A percentile compares a stretch with the other conserved stretches of the same genome.
Evolutionary conservation across 208 protist species (phyloP).

Genomic region (Lotmaria passim): DNA sequence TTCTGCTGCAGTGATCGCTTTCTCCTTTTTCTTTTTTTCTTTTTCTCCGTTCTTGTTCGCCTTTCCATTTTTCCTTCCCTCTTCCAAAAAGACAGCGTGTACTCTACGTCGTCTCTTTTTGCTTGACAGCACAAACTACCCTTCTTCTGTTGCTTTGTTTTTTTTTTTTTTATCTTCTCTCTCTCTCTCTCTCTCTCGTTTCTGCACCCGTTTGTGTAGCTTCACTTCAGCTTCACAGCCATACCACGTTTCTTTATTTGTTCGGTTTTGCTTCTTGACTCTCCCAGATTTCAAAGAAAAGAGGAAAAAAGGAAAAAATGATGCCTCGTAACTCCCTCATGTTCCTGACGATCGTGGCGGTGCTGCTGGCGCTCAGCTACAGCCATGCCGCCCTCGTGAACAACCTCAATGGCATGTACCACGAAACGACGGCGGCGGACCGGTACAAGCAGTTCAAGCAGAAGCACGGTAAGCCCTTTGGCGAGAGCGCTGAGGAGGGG

Average conservation of each 20-base stretch:
- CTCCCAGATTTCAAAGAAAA: too few species aligned
- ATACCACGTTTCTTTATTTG: too few species aligned
- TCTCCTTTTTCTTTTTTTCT: not conserved
- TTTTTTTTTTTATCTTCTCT: too few species aligned
- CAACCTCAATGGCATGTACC: not conserved
- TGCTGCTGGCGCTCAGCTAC: slow-evolving; percentile 23
- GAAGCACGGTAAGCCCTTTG: slow-evolving; percentile 71
- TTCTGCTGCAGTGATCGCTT: not conserved
- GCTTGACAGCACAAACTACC: too few species aligned
- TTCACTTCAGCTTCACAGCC: too few species aligned
- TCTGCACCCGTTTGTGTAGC: too few species aligned
- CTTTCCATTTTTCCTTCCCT: not conserved
- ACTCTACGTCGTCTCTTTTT: too few species aligned
- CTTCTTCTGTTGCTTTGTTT: too few species aligned
- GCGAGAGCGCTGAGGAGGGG: slow-evolving; percentile 49
- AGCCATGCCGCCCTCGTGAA: slow-evolving; percentile 3
- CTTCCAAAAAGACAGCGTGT: not conserved
- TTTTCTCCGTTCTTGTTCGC: not conserved
- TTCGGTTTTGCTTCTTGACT: too few species aligned
- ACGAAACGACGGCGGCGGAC: slow-evolving; percentile 19
- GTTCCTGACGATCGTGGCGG: slow-evolving; percentile 18
- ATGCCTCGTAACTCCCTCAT: slow-evolving; percentile 24
- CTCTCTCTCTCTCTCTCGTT: too few species aligned
- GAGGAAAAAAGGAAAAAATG: slow-evolving; percentile 12
- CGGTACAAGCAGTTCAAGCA: slow-evolving; percentile 78